Base-by-base conservation (phyloP, 257 asterid species). In the Penstemon eatonii region DNA sequence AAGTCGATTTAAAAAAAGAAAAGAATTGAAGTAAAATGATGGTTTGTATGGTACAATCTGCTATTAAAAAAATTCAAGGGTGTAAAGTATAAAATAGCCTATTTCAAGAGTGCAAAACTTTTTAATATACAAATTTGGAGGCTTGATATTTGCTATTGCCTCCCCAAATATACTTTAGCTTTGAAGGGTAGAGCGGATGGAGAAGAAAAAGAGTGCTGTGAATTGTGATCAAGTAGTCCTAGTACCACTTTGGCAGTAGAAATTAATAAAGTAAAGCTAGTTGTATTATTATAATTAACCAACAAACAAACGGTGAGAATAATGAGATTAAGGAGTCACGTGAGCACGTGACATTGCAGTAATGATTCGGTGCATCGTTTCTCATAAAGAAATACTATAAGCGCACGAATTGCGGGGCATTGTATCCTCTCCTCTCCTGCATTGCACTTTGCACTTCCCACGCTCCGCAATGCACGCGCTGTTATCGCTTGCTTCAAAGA, bases 371-470 rank as follows among this genome's bases (percentile, higher is more conserved):
- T 87, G 93, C 95, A 78, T 90, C 89, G 96, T 76, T 85, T 70
- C 36, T 66, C 80, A 69, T 73, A 81, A 87, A 77, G 50, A 80
- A 82, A 58, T 5, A n/a, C 66, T 25, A 25, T 25, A 52, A 70
- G 80, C 83, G 91, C 93, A 85, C 91, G 89, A 86, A 84, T 87
- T 82, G 91, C 91, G 91, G 93, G 74, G 82, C 79, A 76, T 59
- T 76, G 75, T 66, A 58, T 69, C 73, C 79, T 49, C 11, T 57
- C 1, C 44, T 55, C 60, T 68, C 52, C 57, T 60, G 61, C 75
- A 67, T 44, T 11, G 52, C 41, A 9, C 50, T 50, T 59, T 53
- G 25, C 70, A 11, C 49, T 47, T 54, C 56, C 68, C 64, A 63
- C 80, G 66, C 67, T 13, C 60, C 12, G 8, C 3, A 3, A 0